Base-by-base conservation (phyloP, 2,329 filamentous ascomycete genomes). In the Clarireedia monteithiana region DNA sequence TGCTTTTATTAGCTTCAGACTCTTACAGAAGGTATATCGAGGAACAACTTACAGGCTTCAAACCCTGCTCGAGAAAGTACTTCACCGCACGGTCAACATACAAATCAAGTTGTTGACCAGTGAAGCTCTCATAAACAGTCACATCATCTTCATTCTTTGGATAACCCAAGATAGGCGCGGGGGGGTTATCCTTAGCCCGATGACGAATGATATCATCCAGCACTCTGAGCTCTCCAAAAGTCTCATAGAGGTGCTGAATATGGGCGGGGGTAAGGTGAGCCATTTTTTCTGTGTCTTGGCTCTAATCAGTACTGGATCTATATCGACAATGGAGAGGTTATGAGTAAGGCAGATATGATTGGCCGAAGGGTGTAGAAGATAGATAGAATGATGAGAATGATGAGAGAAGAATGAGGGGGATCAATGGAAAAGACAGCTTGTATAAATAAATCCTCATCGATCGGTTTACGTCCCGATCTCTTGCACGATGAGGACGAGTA, bases 61-160 rank as follows among this genome's bases (percentile, higher is more conserved):
- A 39, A 1, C 23, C 44, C 24, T 10, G 58, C 30, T 23, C 59
- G 10, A 26, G 46, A 17, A 50, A 56, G 36, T 56, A 53, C 17
- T 62, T 61, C 20, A 50, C 51, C 27, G 63, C 61, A 20, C 58
- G 57, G 58, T 63, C 61, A 9, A 63, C 55, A n/a, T 62, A 56
- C 24, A 47, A 50, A 51, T 64, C 54, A 14, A 64, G 50, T n/a
- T 58, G 47, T 34, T 58, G 55, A 24, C 61, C 63, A 46, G 40
- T 61, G 15, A 62, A 58, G 14, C 49, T 49, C 39, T 64, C 61
- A 51, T 64, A 64, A 45, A 63, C 58, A 20, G 38, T 54, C 27
- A 60, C 49, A 15, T 60, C 58, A 42, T 60, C 53, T 44, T 55
- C 56, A 14, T 34, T 46, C 30, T 53, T 59, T 5, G 62, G 62